Base-by-base conservation (phyloP, 352 stramenopile genomes). In the Phytopythium litorale region DNA sequence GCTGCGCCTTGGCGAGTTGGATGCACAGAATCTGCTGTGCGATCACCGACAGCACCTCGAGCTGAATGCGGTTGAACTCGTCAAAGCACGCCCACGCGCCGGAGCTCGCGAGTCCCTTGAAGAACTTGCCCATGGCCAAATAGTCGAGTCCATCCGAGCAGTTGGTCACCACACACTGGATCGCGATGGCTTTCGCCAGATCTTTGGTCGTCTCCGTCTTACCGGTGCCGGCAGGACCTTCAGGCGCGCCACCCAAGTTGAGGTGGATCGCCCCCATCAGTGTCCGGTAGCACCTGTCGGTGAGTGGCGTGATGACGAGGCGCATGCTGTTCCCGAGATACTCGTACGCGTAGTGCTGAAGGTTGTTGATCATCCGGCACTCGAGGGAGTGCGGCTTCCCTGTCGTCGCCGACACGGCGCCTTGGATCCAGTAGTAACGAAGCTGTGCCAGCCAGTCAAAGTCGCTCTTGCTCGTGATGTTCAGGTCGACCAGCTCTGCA, bases 401-500 rank as follows among this genome's bases (percentile, higher is more conserved):
- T 0, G 84, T 96, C 42, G 78, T 88, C 4, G 92, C 89, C 1
- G 87, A 97, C 13, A 87, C 78, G 4, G 88, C 73, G 5, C 88
- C 89, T 12, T 84, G 68, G 35, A 92, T 60, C 89, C 91, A 97
- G 60, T 98, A 98, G 72, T 98, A 97, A 6, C 94, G 89, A 16
- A 98, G 66, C 65, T 98, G 93, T 2, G 88, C 87, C 56, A 97
- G 77, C 94, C 94, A 98, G 70, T 98, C 94, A 68, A 98, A 98
- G 65, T 98, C 93, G 8, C 65, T 85, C 55, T 85, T 87, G 63
- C 89, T 74, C 5, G 74, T 79, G 32, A 94, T 81, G 30, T 92
- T 76, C 38, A 96, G 67, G 3, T 92, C 73, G 48, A 93, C 79
- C 30, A 98, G 68, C 63, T 98, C 92, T 7, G 89, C 87, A 54